Conservation (phyloP, 352 stramenopile genomes). For the Globisporangium solare region DNA sequence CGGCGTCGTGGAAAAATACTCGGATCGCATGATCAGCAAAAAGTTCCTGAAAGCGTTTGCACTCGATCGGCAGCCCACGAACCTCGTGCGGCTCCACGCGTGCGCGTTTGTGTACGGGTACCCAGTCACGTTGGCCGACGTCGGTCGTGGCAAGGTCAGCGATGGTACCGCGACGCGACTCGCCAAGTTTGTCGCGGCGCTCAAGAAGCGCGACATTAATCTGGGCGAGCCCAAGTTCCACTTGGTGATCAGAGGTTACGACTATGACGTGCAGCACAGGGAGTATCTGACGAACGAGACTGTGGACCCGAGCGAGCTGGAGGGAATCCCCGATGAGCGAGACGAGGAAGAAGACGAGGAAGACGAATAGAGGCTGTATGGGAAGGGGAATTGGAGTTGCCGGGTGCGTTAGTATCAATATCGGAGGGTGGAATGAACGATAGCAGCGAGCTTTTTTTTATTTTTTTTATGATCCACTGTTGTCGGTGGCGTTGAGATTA, state of each 20-base stretch:
- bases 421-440: too few relatives aligned
- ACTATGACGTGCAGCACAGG: not conserved
- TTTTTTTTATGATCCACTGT: too few relatives aligned
- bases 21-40: not conserved
- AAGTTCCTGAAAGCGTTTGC: not conserved
- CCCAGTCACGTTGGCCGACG: not conserved
- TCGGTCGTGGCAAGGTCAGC: too few relatives aligned
- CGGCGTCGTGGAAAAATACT: not conserved
- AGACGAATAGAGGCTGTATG: too few relatives aligned
- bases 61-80: not conserved
- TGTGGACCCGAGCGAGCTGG: too few relatives aligned
- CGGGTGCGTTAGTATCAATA: too few relatives aligned
- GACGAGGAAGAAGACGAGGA: too few relatives aligned
- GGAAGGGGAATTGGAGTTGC: too few relatives aligned
- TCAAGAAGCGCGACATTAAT: not conserved
- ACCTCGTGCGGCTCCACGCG: not conserved
- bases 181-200: not conserved
- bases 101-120: not conserved
- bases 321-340: too few relatives aligned
- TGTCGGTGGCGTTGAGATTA: too few relatives aligned
- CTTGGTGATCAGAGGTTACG: not conserved
- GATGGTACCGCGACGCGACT: not conserved
- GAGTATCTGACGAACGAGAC: not conserved
- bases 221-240: not conserved
- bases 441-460: too few relatives aligned